Base-by-base conservation (phyloP, 164 flowering plant species). In the Chloranthus sessilifolius region DNA sequence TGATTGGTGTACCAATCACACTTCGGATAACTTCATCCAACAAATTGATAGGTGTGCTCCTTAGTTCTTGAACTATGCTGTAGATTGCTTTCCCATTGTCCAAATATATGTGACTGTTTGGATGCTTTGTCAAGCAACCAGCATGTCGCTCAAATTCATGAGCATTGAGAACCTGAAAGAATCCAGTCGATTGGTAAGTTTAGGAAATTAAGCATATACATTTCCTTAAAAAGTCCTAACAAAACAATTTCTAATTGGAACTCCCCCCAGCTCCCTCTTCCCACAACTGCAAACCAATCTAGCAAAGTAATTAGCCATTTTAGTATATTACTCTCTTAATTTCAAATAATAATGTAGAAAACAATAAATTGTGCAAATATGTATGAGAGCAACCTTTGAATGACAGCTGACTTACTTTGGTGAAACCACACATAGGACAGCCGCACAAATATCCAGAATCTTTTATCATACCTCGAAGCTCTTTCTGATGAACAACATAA, bases 141-240 rank as follows among this genome's bases (percentile, higher is more conserved):
- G 89, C 87, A 64, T 85, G 95, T 6, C 77, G 63, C 74, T 82
- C 95, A 64, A 85, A 82, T 55, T 77, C 95, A 48, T 73, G 79
- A 7, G 90, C 95, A 72, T 77, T 82, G 4, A 85, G 69, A 33
- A 59, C 75, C 88, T 85, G 31, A 44, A 25, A 28, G 40, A 30
- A 63, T 17, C 50, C n/a, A 16, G 24, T 42, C 10, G n/a, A 50
- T 29, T 23, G 26, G 24, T 35, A 16, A 52, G 53, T 19, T 42
- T 27, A 28, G 40, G 2, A 26, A 37, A 40, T 4, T 16, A 7
- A 21, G 19, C 1, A 19, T 10, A 25, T 28, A 31, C 20, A 14
- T 39, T n/a, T 3, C n/a, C 20, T 3, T 3, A 3, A 37, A 37
- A 6, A 38, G n/a, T n/a, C n/a, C n/a, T n/a, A n/a, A n/a, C n/a